A percentile compares a stretch with the other conserved stretches of the same genome.
phyloP scores from a whole-genome alignment of 2,329 filamentous ascomycete species.

The Xylaria sp. region DNA sequence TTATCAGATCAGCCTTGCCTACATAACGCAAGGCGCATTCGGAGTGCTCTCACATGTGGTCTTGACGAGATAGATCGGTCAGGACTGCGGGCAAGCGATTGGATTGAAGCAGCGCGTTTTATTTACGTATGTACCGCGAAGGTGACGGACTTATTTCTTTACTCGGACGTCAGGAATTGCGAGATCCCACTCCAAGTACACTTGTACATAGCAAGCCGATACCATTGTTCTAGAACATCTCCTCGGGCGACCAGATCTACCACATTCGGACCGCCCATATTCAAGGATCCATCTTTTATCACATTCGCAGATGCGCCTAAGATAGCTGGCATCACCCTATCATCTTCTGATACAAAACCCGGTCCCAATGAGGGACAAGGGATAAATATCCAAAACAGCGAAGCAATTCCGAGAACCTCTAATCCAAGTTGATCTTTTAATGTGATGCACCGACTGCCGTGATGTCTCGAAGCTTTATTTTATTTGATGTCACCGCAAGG shows the following conservation, averaged over 20 bases:
- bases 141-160: constrained; percentile 35
- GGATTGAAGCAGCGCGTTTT: constrained; percentile 36
- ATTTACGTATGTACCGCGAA: constrained; percentile 30
- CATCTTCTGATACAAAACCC: constrained; percentile 14
- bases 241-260: constrained; percentile 32
- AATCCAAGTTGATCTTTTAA: background rate
- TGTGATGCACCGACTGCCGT: background rate
- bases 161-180: constrained; percentile 33
- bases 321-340: constrained; percentile 25
- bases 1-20: constrained; percentile 27
- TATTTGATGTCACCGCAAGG: background rate
- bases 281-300: constrained; percentile 27
- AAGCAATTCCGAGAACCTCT: background rate
- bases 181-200: constrained; percentile 31
- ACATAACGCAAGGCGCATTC: constrained; percentile 31
- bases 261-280: constrained; percentile 25
- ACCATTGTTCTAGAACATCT: constrained; percentile 37
- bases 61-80: constrained; percentile 31
- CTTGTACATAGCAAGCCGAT: constrained; percentile 48
- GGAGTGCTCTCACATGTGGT: constrained; percentile 23
- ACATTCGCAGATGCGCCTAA: constrained; percentile 28
- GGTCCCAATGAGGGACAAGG: constrained; percentile 3
- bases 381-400: background rate
- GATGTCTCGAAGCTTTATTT: background rate
- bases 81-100: constrained; percentile 28